phyloP scores from a whole-genome alignment of 1,284 basidiomycete species.

The Puccinia polysora region DNA sequence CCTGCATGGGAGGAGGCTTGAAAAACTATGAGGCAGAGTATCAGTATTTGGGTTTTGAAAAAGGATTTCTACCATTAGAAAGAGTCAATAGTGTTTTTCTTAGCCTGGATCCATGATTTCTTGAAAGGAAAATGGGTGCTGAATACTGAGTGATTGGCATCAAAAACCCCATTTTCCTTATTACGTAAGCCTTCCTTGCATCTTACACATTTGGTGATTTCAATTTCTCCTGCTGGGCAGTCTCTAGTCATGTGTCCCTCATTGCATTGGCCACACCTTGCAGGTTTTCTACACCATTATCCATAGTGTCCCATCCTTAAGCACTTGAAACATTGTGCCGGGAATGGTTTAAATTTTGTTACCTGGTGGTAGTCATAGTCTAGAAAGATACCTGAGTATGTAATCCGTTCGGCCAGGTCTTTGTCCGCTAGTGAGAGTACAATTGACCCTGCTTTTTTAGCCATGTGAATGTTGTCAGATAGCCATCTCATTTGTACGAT shows the following conservation, averaged over 20 bases:
- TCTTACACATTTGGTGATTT: background rate
- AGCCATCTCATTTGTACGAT: too few species aligned
- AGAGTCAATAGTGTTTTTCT: background rate
- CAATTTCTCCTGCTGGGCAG: background rate
- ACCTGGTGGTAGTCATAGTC: slow-evolving; percentile 6
- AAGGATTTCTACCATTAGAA: background rate
- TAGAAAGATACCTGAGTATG: background rate
- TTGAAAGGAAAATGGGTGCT: background rate
- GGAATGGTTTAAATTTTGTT: background rate
- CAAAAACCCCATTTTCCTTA: background rate
- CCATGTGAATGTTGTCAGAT: too few species aligned
- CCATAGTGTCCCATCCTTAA: slow-evolving; percentile 7
- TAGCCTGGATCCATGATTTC: background rate
- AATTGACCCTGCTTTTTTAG: too few species aligned
- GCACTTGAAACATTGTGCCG: slow-evolving; percentile 23
- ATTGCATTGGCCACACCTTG: slow-evolving; percentile 10
- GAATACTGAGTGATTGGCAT: background rate
- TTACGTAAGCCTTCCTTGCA: background rate
- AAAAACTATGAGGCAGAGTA: too few species aligned
- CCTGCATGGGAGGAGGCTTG: too few species aligned
- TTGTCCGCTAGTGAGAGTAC: too few species aligned
- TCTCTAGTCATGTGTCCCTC: slow-evolving; percentile 8
- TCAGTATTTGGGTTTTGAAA: too few species aligned
- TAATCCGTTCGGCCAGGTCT: background rate
- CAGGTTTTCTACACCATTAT: background rate